Percentiles rank a stretch among this genome's conserved stretches.
These are phyloP conservation scores for Aschersonia sp. DNA, from an alignment of 2,329 filamentous ascomycete species.

Conservation along the genomic window DNA sequence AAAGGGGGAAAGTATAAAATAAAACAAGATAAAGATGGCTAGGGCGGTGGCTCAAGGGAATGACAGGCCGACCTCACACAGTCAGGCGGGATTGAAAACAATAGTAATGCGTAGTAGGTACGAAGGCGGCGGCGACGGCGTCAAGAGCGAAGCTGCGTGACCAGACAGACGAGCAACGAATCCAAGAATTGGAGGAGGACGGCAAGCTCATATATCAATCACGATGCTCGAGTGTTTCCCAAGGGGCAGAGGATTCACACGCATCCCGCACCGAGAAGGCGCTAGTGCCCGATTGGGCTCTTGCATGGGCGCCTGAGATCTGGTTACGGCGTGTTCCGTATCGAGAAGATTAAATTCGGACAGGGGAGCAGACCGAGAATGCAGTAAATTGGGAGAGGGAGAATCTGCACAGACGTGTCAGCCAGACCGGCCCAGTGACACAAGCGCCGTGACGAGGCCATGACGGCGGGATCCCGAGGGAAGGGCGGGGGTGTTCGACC, in stretches of 20 bases:
- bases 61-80: slow-evolving; percentile 2
- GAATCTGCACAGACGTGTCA: background rate
- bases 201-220: background rate
- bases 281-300: background rate
- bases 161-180: background rate
- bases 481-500: too few relatives aligned
- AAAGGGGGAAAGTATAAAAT: too few relatives aligned
- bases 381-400: background rate
- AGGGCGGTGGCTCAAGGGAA: slow-evolving; percentile 1
- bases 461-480: too few relatives aligned
- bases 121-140: too few relatives aligned
- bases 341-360: background rate
- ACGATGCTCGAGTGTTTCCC: background rate
- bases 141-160: too few relatives aligned
- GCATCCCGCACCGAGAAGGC: background rate
- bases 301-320: background rate
- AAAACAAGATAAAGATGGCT: too few relatives aligned
- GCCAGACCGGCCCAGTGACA: background rate
- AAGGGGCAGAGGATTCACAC: background rate
- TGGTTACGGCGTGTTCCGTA: background rate
- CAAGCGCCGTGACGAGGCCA: background rate
- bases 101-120: too few relatives aligned
- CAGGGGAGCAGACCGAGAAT: background rate
- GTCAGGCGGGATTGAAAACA: slow-evolving; percentile 1
- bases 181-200: background rate